A percentile compares a stretch with the other conserved stretches of the same genome.
Evolutionary conservation across 2,329 filamentous ascomycete species (phyloP).

Genomic region (Monascus ruber): DNA sequence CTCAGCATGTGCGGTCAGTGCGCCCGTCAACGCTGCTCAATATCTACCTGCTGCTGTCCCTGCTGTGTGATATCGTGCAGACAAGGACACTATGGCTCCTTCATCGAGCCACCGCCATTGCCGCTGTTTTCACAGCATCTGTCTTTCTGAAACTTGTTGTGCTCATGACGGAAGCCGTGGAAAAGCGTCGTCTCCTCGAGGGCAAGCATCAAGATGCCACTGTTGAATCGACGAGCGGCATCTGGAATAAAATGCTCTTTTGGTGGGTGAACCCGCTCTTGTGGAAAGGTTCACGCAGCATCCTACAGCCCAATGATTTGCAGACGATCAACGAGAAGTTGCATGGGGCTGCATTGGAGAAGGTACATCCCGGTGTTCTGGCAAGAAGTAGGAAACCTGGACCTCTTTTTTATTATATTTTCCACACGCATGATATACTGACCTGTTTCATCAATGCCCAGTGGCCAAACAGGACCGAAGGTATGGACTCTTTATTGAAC

Average conservation of each 20-base stretch:
- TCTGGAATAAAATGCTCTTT: constrained; percentile 40
- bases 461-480: neutral
- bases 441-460: too few species aligned
- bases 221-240: constrained; percentile 41
- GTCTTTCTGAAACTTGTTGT: constrained; percentile 34
- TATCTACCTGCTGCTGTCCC: constrained; percentile 35
- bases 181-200: constrained; percentile 34
- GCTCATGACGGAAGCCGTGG: constrained; percentile 33
- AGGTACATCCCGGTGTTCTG: too few species aligned
- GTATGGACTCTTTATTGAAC: constrained; percentile 18
- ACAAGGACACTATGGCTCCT: constrained; percentile 35
- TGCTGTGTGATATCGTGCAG: constrained; percentile 36
- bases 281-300: constrained; percentile 35
- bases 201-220: constrained; percentile 30
- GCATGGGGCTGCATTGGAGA: constrained; percentile 29
- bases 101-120: constrained; percentile 14
- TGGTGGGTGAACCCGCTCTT: constrained; percentile 46
- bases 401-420: too few species aligned
- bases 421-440: too few species aligned
- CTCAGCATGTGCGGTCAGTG: constrained; percentile 36
- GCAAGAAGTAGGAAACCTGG: too few species aligned
- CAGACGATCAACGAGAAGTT: constrained; percentile 36
- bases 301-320: constrained; percentile 35
- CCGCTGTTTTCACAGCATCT: constrained; percentile 28
- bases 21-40: constrained; percentile 39